These are phyloP conservation scores for Arthrobotrys pseudoclavata DNA, from an alignment of 2,329 filamentous ascomycete genomes.

Conservation along the genomic window DNA sequence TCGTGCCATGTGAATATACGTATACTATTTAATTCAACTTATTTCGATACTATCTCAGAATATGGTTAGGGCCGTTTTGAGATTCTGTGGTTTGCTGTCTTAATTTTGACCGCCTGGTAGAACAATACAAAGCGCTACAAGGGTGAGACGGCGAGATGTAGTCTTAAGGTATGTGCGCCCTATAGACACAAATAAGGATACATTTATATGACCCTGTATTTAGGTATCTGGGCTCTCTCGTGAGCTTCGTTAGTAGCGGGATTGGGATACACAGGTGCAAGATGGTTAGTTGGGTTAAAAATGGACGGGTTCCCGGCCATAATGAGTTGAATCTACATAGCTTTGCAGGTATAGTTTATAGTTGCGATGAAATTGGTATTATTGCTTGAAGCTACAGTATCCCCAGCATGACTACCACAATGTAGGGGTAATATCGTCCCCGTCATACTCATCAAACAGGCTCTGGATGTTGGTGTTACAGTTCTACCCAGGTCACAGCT, in stretches of 20 bases:
- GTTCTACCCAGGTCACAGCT: not conserved
- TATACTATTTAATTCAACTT: too few species aligned
- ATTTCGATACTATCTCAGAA: not conserved
- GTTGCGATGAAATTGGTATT: not conserved
- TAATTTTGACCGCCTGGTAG: not conserved
- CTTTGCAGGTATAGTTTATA: not conserved
- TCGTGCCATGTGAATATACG: too few species aligned
- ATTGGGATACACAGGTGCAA: not conserved
- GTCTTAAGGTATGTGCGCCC: not conserved
- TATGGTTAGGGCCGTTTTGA: not conserved
- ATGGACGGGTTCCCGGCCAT: too few species aligned
- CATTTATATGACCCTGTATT: not conserved
- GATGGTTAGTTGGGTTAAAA: not conserved
- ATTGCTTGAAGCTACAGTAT: constrained; percentile 1
- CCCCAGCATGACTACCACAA: not conserved
- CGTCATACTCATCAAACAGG: not conserved
- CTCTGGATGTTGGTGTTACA: not conserved
- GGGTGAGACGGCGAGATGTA: not conserved
- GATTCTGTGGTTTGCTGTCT: not conserved
- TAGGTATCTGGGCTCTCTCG: not conserved
- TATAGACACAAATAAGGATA: not conserved
- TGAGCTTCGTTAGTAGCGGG: too few species aligned
- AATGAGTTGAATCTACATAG: too few species aligned
- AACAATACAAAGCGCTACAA: not conserved
- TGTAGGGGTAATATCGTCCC: too few species aligned